phyloP scores from a whole-genome alignment of 1,284 basidiomycete species.

The Clitocybe nebularis region DNA sequence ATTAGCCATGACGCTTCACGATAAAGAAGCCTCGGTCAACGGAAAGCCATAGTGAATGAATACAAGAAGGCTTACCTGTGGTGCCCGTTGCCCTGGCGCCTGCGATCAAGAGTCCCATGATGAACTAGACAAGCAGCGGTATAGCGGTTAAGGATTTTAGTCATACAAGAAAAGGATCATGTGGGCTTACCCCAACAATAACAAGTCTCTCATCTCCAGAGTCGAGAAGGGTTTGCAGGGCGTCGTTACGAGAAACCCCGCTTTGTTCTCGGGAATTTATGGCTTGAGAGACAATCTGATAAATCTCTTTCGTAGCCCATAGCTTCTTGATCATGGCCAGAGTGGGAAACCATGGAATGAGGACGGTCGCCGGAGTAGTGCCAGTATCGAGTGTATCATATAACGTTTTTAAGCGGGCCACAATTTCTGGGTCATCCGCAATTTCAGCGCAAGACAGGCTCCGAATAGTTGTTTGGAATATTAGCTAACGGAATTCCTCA shows the following conservation, averaged over 20 bases:
- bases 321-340: conserved; percentile 66
- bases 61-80: conserved; percentile 40
- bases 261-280: conserved; percentile 52
- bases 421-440: conserved; percentile 55
- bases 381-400: conserved; percentile 64
- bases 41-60: conserved; percentile 14
- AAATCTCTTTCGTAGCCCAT: conserved; percentile 67
- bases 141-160: conserved; percentile 13
- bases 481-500: conserved; percentile 39
- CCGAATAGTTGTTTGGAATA: conserved; percentile 69
- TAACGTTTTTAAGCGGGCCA: conserved; percentile 53
- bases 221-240: conserved; percentile 69
- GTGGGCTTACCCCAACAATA: conserved; percentile 58
- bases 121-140: conserved; percentile 47
- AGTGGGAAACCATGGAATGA: conserved; percentile 70
- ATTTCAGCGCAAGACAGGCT: conserved; percentile 63
- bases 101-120: conserved; percentile 72
- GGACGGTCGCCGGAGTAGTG: conserved; percentile 65
- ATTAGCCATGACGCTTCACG: conserved; percentile 62
- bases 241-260: conserved; percentile 56
- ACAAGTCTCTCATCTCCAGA: conserved; percentile 59
- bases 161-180: conserved; percentile 16
- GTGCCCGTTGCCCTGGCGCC: conserved; percentile 73
- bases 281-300: conserved; percentile 57
- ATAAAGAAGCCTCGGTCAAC: conserved; percentile 9